phyloP scores from a whole-genome alignment of 768 basidiomycete genomes.

The Podaxis sp. region DNA sequence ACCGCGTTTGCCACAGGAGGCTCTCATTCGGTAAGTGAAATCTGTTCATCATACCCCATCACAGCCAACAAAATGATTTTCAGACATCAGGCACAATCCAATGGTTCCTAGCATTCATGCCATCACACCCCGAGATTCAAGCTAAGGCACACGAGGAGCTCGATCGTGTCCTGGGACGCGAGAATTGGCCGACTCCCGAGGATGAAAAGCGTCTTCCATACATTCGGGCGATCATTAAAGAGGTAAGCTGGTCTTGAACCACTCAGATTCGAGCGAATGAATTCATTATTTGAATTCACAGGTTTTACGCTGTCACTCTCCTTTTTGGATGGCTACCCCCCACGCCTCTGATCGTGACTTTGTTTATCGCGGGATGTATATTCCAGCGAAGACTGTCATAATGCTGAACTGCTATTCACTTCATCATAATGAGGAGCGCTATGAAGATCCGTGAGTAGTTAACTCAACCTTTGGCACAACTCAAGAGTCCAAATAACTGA shows the following conservation, averaged over 20 bases:
- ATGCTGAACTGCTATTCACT: neutral
- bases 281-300: constrained; percentile 15
- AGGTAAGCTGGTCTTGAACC: constrained; percentile 16
- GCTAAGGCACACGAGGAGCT: neutral
- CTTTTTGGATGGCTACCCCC: constrained; percentile 38
- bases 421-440: neutral
- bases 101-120: neutral
- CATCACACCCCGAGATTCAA: neutral
- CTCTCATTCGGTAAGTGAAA: constrained; percentile 35
- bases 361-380: constrained; percentile 32
- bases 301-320: constrained; percentile 32
- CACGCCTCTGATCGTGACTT: constrained; percentile 36
- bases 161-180: neutral
- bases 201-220: neutral
- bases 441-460: no score
- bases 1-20: constrained; percentile 43
- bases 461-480: no score
- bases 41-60: no score
- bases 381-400: neutral
- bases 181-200: neutral
- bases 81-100: neutral
- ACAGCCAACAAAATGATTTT: neutral
- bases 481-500: no score
- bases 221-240: constrained; percentile 20
- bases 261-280: neutral